These are phyloP conservation scores for Hamamelis virginiana DNA, from an alignment of 164 flowering plant genomes.

Conservation along the genomic window DNA sequence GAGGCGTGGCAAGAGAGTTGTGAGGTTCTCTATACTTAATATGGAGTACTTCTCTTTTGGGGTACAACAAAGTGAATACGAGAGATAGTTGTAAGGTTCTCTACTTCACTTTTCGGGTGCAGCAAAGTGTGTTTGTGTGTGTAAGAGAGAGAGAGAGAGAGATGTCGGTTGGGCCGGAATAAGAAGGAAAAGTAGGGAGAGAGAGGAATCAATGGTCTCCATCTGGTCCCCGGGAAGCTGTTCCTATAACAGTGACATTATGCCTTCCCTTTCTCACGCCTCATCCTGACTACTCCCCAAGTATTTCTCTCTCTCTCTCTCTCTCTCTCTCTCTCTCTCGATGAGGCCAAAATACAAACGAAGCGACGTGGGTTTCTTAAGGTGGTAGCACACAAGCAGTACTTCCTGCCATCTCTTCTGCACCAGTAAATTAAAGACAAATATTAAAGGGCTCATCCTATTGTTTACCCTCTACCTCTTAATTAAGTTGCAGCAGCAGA, in stretches of 20 bases:
- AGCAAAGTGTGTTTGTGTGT: constrained; percentile 13
- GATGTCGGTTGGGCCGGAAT: not conserved
- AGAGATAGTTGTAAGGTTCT: constrained; percentile 9
- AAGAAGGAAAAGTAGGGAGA: constrained; percentile 13
- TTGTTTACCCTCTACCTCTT: too few relatives aligned
- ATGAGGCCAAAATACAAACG: constrained; percentile 2
- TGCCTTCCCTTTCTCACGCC: constrained; percentile 16
- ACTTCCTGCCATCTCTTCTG: constrained; percentile 11
- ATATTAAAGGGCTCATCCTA: constrained; percentile 13
- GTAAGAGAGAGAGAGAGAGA: not conserved
- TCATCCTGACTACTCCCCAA: not conserved
- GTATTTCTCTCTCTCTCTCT: constrained; percentile 1
- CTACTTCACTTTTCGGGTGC: constrained; percentile 20
- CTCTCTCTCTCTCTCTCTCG: too few relatives aligned
- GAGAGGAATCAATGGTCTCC: constrained; percentile 8
- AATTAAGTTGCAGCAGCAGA: too few relatives aligned
- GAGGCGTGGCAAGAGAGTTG: not conserved
- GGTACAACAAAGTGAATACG: not conserved
- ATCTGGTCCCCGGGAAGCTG: constrained; percentile 11
- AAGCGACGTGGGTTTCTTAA: constrained; percentile 1
- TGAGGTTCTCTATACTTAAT: constrained; percentile 7
- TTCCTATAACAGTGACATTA: constrained; percentile 14
- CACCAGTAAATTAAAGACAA: not conserved
- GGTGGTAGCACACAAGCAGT: constrained; percentile 2
- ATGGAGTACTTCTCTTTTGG: constrained; percentile 1